Evolutionary conservation across 2,329 filamentous ascomycete genomes (phyloP), one percentile per base, ranked within the genome.

Genomic region (Sporothrix brasiliensis): DNA sequence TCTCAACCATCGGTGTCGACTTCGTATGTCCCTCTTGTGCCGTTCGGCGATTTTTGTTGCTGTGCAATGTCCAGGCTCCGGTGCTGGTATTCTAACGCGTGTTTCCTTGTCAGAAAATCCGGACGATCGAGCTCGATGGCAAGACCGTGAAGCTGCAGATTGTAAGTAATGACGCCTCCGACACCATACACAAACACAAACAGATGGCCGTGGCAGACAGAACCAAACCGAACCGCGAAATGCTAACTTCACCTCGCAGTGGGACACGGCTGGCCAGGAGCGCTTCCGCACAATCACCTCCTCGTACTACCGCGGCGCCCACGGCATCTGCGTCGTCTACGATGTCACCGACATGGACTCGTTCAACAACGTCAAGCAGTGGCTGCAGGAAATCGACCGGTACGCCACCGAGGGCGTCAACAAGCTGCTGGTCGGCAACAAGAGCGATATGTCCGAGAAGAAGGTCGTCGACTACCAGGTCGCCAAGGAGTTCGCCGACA

Each of bases 281-380:
- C 93, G 95, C 79, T 99, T 99, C 93, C 91, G 95, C 82, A 99
- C 95, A 78, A 99, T 99, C 85, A 99, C 95, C 73, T 98, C 94
- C 54, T 98, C 95, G 73, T 99, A 99, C 88, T 99, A 99, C 87
- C 93, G 95, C 80, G 95, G 95, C 79, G 95, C 95, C 76, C 95
- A 98, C 84, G 95, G 95, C 78, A 99, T 99, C 84, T 99, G 95
- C 84, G 94, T 99, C 77, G 95, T 99, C 81, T 99, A 98, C 88
- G 95, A 99, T 90, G 95, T 99, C 79, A 99, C 95, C 76, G 95
- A 99, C 82, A 97, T 98, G 94, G 95, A 98, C 82, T 97, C 93
- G 41, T 99, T 99, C 92, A 98, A 99, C 90, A 99, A 98, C 86
- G 95, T 99, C 78, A 98, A 99, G 92, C 95, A 99, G 87, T 99